Percentiles rank a stretch among this genome's conserved stretches.
Evolutionary conservation across 257 asterid genomes (phyloP).

Genomic region (Thymus mandschuricus): DNA sequence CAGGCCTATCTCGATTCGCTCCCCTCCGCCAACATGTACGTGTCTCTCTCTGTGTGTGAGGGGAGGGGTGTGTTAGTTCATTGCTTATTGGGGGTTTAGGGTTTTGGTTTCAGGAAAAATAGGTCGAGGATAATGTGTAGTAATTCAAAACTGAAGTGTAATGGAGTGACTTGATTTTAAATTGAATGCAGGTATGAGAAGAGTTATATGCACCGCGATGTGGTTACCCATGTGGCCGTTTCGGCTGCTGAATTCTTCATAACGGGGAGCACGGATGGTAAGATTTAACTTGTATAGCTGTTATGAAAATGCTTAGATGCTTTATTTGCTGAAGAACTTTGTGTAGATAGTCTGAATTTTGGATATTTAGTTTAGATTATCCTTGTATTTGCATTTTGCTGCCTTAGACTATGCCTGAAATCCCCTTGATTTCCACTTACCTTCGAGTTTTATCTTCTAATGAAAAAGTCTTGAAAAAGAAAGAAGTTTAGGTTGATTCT

Average conservation of each 20-base stretch:
- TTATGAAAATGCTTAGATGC: constrained; percentile 17
- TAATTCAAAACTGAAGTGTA: background rate
- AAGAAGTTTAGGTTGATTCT: background rate
- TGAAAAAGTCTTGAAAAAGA: background rate
- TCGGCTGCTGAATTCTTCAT: constrained; percentile 95
- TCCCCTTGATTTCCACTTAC: constrained; percentile 7
- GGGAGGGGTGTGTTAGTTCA: background rate
- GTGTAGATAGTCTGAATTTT: constrained; percentile 14
- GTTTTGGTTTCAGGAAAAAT: constrained; percentile 27
- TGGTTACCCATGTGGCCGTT: constrained; percentile 95
- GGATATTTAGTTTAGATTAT: constrained; percentile 4
- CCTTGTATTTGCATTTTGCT: background rate
- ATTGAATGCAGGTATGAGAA: constrained; percentile 83
- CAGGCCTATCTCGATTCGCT: constrained; percentile 87
- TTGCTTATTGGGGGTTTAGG: constrained; percentile 13
- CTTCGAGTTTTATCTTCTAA: constrained; percentile 3
- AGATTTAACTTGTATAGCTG: constrained; percentile 8
- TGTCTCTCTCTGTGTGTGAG: background rate
- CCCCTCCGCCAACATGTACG: constrained; percentile 92
- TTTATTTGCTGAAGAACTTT: background rate
- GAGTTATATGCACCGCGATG: constrained; percentile 98
- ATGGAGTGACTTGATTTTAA: constrained; percentile 8
- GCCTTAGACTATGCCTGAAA: background rate
- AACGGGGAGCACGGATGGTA: constrained; percentile 93
- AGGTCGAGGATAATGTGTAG: background rate